Base-by-base conservation (phyloP, 164 flowering plant genomes). In the Stephania japonica region DNA sequence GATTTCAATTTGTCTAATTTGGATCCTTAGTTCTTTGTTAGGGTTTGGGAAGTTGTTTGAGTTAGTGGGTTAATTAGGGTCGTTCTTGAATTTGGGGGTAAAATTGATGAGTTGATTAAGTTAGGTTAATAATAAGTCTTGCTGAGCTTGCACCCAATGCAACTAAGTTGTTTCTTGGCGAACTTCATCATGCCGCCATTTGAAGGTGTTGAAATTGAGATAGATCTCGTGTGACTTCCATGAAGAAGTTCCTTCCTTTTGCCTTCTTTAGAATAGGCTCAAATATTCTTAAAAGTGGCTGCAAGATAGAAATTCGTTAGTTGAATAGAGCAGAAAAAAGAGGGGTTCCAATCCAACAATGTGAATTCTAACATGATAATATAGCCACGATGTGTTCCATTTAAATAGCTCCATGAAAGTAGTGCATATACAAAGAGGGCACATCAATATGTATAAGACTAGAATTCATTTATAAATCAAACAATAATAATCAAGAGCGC, bases 191-290 rank as follows among this genome's bases (percentile, higher is more conserved):
- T 91, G 75, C 98, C 99, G 69, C 97, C 79, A 72, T 81, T 93
- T 75, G 97, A 85, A 50, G 99, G 99, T 81, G 98, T 93, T 66
- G 95, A 88, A 43, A 96, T 92, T 68, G 97, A 90, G 76, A 96
- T 91, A 32, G 99, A 82, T 86, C 98, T 85, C 32, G 98, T 96
- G 76, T 93, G 99, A 80, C 88, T 85, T 65, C 99, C 99, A 42
- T 89, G 91, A 67, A 96, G 92, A 83, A 96, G 97, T 79, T 96
- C 97, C 75, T 78, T 87, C 82, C 87, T 86, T 62, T 86, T 62
- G 99, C 99, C 86, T 96, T 89, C 85, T 88, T 91, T 84, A 93
- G 78, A 75, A 93, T 93, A 65, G 99, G 99, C 78, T 93, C 98
- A 86, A 93, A 91, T 23, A 93, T 92, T 80, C 99, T 87, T 73